Base-by-base conservation (phyloP, 1,284 basidiomycete genomes). In the Tylopilus orsonianus region DNA sequence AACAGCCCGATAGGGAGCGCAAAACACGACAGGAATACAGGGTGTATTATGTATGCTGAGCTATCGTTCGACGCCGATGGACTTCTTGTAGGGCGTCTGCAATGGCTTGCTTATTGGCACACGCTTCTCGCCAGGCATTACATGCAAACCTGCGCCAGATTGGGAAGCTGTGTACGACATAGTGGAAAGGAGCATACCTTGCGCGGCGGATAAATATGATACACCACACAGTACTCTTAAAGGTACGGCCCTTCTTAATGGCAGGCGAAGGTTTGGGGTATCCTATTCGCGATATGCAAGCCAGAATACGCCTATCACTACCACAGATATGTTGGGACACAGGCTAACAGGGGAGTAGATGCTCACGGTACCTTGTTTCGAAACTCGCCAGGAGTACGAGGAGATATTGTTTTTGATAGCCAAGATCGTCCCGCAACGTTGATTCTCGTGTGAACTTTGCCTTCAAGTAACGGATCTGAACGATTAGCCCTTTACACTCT, bases 381-480 rank as follows among this genome's bases (percentile, higher is more conserved):
- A 86, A 85, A 47, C 78, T 75, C 16, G 77, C 65, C 26, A 90
- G 64, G 26, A 90, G 69, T 8, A 80, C 70, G 8, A 90, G 69
- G 20, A 90, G 69, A 62, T 95, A 96, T 44, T 79, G 73, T 66
- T 99, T 99, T 71, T 98, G 96, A 61, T 93, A 85, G 4, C 79
- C 75, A 38, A 98, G 72, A 56, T 87, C 86, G 47, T 76, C 77
- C n/a, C 95, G 80, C 70, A 96, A 81, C 1, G 79, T 77, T 19
- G 85, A 81, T 70, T 99, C 96, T 27, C 96, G 79, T 1, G 81
- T 87, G 68, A 88, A 95, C 64, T 93, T 93, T 40, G 89, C 87
- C 67, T 98, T 96, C 55, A 98, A 78, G 69, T 97, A 97, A 41
- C 80, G 80, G 55, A 97, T 94, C 65, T 97, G 89, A 4, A 91